A percentile compares a stretch with the other conserved stretches of the same genome.
Conservation (phyloP, 2,329 filamentous ascomycete genomes). For the Trichoderma sp. region DNA sequence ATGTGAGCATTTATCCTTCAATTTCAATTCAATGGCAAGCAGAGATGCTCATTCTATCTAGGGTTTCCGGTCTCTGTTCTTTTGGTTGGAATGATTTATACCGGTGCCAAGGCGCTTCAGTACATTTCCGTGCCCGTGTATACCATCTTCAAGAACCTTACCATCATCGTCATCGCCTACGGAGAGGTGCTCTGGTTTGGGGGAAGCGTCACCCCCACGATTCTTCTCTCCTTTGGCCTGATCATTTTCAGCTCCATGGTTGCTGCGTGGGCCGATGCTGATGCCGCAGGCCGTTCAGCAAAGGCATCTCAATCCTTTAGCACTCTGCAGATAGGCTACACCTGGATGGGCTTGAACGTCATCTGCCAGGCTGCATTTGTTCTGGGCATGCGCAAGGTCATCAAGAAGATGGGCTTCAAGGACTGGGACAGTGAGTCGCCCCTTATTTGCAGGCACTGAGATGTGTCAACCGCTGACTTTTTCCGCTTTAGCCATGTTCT, state of each 20-base stretch:
- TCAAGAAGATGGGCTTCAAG: conserved; percentile 99
- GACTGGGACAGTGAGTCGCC: conserved; percentile 89
- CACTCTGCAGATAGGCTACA: conserved; percentile 88
- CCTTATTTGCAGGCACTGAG: not conserved
- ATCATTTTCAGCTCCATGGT: conserved; percentile 96
- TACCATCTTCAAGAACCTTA: conserved; percentile 99
- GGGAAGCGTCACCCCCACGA: conserved; percentile 80
- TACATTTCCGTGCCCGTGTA: conserved; percentile 97
- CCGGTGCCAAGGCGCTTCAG: conserved; percentile 90
- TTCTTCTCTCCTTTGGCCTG: conserved; percentile 88
- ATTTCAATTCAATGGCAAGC: not conserved
- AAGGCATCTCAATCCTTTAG: conserved; percentile 74
- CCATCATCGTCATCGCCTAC: conserved; percentile 97
- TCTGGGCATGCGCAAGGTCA: conserved; percentile 93
- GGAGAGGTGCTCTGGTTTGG: conserved; percentile 98
- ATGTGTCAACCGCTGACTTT: conserved; percentile 29
- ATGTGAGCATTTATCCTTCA: conserved; percentile 57
- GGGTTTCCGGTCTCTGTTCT: conserved; percentile 96
- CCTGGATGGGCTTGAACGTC: conserved; percentile 98
- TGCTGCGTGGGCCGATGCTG: conserved; percentile 96
- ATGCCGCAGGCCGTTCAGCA: conserved; percentile 66
- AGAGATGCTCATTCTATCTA: conserved; percentile 38
- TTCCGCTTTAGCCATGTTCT: conserved; percentile 84
- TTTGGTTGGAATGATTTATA: conserved; percentile 99
- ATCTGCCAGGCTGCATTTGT: conserved; percentile 89